Evolutionary conservation across 768 basidiomycete species (phyloP).

Genomic region (Stropharia rugosoannulata): DNA sequence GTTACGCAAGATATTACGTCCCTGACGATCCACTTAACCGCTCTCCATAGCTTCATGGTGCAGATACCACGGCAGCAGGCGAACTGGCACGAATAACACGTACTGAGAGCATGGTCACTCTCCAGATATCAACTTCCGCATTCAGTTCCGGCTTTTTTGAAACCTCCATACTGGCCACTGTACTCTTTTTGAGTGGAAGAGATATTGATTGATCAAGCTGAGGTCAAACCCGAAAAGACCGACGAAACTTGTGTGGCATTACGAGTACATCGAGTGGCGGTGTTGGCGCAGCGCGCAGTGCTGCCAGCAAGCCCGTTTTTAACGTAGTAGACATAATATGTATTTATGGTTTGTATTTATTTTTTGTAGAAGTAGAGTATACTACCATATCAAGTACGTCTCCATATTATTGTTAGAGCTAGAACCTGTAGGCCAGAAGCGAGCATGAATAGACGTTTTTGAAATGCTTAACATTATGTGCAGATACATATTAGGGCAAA

Average conservation of each 20-base stretch:
- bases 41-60: conserved; percentile 22
- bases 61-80: conserved; percentile 18
- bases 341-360: too few species aligned
- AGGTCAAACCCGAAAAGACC: not conserved
- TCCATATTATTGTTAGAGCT: too few species aligned
- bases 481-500: too few species aligned
- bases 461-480: too few species aligned
- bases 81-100: conserved; percentile 36
- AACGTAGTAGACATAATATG: too few species aligned
- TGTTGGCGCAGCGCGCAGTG: not conserved
- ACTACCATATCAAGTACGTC: too few species aligned
- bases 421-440: too few species aligned
- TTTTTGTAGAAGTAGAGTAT: too few species aligned
- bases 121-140: conserved; percentile 47
- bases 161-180: conserved; percentile 41
- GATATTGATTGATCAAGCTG: conserved; percentile 39
- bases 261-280: not conserved
- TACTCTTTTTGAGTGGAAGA: conserved; percentile 47
- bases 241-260: not conserved
- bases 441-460: too few species aligned
- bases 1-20: not conserved
- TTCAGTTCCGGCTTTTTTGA: conserved; percentile 46
- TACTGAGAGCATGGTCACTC: conserved; percentile 28
- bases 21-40: conserved; percentile 4
- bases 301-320: too few species aligned